phyloP scores from a whole-genome alignment of 2,329 filamentous ascomycete species.

The Aspergillus jensenii region DNA sequence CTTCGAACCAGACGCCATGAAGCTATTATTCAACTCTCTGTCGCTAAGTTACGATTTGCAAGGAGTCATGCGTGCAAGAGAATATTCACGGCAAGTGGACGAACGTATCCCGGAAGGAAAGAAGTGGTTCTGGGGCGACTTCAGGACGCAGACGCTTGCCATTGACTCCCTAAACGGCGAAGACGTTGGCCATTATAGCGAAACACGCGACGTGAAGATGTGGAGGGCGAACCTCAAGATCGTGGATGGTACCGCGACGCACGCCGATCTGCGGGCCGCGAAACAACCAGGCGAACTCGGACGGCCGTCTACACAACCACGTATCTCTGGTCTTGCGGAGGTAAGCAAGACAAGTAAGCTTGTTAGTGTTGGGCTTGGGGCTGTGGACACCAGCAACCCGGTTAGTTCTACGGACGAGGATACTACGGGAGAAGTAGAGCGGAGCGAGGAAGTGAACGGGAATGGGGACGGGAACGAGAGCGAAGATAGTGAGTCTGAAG shows the following conservation, averaged over 20 bases:
- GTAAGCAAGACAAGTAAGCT: slow-evolving; percentile 41
- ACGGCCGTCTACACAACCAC: slow-evolving; percentile 22
- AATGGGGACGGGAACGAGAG: slow-evolving; percentile 10
- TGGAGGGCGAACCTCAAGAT: slow-evolving; percentile 49
- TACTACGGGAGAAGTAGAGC: slow-evolving; percentile 11
- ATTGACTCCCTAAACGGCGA: slow-evolving; percentile 55
- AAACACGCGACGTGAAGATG: slow-evolving; percentile 45
- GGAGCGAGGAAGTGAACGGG: slow-evolving; percentile 11
- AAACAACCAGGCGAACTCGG: slow-evolving; percentile 30
- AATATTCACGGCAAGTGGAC: slow-evolving; percentile 49
- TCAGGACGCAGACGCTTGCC: slow-evolving; percentile 56
- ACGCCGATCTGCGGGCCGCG: slow-evolving; percentile 26
- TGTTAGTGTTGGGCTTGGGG: slow-evolving; percentile 37
- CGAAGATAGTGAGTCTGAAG: slow-evolving; percentile 15
- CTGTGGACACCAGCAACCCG: slow-evolving; percentile 25
- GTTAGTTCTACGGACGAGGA: slow-evolving; percentile 25
- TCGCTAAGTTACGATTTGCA: slow-evolving; percentile 47
- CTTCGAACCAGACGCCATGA: slow-evolving; percentile 52
- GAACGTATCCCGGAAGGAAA: slow-evolving; percentile 47
- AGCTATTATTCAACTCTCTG: slow-evolving; percentile 43
- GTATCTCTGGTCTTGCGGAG: slow-evolving; percentile 26
- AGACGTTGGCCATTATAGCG: slow-evolving; percentile 50
- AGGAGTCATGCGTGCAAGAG: slow-evolving; percentile 48
- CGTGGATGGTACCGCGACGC: slow-evolving; percentile 37
- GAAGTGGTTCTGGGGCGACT: slow-evolving; percentile 59